Evolutionary conservation across 1,284 basidiomycete genomes (phyloP), one percentile per base, ranked within the genome.

Genomic region (Lentinus polychrous): DNA sequence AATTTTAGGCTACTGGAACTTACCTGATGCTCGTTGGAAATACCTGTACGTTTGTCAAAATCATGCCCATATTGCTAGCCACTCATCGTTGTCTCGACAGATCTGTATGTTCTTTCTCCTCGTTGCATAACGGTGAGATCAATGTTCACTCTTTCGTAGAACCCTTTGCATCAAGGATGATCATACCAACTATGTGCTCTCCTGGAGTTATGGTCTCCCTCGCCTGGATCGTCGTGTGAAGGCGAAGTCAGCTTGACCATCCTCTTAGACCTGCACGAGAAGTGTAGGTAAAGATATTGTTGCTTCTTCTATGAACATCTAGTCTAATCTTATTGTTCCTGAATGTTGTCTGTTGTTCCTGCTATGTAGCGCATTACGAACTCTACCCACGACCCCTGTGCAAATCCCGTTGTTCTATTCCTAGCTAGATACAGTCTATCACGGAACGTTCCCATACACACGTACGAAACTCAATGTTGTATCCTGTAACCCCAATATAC

Each of bases 21-120:
- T 82, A 84, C 59, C 72, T 75, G 54, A 79, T 82, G 73, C 71
- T 76, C 46, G 69, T 76, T 46, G 80, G 79, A 6, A 74, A 78
- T 40, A 76, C 76, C 61, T 81, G 81, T 83, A 59, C 60, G 80
- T 67, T 4, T 15, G 12, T 24, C 27, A 10, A 20, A 22, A 7
- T 14, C 17, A 8, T 31, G 11, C 32, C 12, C 5, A n/a, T 15
- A 8, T 45, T 31, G 11, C 22, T n/a, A 18, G 7, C 12, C 12
- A 14, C 32, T 34, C 6, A 45, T 32, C 14, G 6, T n/a, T n/a
- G n/a, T n/a, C 17, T 18, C 15, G 2, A 4, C 34, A 45, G 44
- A 45, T 36, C 15, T 45, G 44, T 45, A 45, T 5, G 44, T 10
- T 14, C 6, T 4, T 11, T 24, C 12, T 20, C 33, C 17, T 45